These are phyloP conservation scores for Penicillium fimorum DNA, from an alignment of 495 filamentous ascomycete species.

Conservation along the genomic window DNA sequence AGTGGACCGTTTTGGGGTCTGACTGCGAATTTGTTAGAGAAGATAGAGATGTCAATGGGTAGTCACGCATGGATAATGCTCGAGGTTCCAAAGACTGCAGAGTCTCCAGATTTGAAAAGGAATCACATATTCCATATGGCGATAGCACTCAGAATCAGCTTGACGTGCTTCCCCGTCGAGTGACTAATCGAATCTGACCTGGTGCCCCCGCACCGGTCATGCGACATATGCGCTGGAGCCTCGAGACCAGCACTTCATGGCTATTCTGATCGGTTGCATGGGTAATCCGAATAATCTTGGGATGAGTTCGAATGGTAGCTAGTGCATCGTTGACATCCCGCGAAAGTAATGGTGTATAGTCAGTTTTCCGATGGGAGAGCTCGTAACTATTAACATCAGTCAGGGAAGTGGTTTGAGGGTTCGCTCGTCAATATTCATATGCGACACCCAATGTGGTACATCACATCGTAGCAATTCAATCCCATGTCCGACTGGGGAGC, in stretches of 20 bases:
- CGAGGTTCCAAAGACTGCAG: background rate
- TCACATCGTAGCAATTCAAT: background rate
- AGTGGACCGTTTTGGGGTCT: background rate
- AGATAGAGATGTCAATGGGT: background rate
- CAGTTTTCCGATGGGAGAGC: background rate
- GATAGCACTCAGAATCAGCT: background rate
- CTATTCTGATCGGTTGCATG: background rate
- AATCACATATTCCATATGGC: background rate
- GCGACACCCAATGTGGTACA: background rate
- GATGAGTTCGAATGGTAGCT: background rate
- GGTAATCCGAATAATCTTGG: background rate
- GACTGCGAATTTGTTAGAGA: background rate
- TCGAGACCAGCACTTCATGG: background rate
- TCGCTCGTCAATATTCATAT: background rate
- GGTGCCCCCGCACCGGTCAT: background rate
- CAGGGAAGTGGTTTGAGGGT: background rate
- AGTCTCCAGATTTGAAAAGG: background rate
- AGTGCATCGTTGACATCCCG: background rate
- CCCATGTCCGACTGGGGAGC: background rate
- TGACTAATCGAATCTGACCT: background rate
- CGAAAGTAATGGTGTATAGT: background rate
- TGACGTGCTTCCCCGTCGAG: background rate
- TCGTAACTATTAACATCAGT: background rate
- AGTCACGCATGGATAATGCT: background rate
- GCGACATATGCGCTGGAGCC: conserved; percentile 5